phyloP scores from a whole-genome alignment of 2,329 filamentous ascomycete genomes.

The Alternaria triticimaculans region DNA sequence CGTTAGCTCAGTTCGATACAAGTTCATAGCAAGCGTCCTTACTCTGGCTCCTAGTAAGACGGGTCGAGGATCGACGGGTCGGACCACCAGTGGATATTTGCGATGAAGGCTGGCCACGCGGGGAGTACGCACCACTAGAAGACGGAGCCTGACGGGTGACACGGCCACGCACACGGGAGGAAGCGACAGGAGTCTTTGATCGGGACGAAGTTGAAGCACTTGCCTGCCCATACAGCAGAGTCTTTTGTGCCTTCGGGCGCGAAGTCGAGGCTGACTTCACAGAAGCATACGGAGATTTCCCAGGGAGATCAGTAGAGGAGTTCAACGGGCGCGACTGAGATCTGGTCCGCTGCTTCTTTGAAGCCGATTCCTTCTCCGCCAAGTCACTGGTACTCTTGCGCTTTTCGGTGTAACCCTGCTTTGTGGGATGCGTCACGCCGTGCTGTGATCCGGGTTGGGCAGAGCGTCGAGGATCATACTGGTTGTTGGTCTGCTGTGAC shows the following conservation, averaged over 20 bases:
- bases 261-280: background rate
- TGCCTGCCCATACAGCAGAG: background rate
- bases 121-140: background rate
- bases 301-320: background rate
- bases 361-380: background rate
- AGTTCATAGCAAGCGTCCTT: background rate
- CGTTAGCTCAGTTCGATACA: background rate
- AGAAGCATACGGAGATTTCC: background rate
- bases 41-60: constrained; percentile 15
- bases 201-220: background rate
- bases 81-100: background rate
- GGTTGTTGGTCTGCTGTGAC: constrained; percentile 3
- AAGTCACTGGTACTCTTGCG: constrained; percentile 12
- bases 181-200: background rate
- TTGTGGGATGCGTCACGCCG: background rate
- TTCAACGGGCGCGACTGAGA: background rate
- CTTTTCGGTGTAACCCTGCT: constrained; percentile 6
- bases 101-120: constrained; percentile 1
- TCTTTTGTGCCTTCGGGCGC: background rate
- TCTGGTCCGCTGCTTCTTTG: constrained; percentile 17
- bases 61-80: constrained; percentile 1
- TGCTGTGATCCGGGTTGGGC: background rate
- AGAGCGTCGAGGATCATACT: background rate
- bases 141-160: background rate
- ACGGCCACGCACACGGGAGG: background rate